phyloP scores from a whole-genome alignment of 148 eudicot species.

The Rhododendron vialii region DNA sequence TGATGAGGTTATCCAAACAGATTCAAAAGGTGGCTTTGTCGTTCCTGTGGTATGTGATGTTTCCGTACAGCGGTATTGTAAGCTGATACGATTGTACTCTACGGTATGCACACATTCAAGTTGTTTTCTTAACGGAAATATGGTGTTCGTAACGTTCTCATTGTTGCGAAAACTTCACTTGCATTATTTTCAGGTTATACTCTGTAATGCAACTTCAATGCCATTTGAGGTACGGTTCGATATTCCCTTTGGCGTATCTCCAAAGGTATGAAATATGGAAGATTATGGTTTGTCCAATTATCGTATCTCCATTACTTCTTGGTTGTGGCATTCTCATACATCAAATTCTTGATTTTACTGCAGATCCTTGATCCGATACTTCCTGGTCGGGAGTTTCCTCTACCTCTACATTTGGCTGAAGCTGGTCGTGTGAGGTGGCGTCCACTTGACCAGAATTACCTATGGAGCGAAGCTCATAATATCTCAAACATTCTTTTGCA shows the following conservation, averaged over 20 bases:
- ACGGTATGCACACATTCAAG: conserved; percentile 53
- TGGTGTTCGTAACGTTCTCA: conserved; percentile 1
- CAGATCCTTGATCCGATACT: conserved; percentile 84
- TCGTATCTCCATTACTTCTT: conserved; percentile 1
- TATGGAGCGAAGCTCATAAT: conserved; percentile 93
- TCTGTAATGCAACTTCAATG: conserved; percentile 68
- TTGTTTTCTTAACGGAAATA: neutral
- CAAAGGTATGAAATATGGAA: conserved; percentile 52
- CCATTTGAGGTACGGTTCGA: conserved; percentile 90
- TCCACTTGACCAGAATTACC: conserved; percentile 71
- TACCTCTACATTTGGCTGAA: conserved; percentile 97
- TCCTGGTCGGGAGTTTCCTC: conserved; percentile 87
- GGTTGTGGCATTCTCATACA: neutral
- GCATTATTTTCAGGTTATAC: conserved; percentile 56
- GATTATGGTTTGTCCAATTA: neutral
- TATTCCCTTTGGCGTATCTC: conserved; percentile 88
- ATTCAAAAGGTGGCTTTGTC: conserved; percentile 50
- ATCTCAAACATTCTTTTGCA: conserved; percentile 71
- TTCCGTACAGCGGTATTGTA: conserved; percentile 74
- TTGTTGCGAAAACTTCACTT: conserved; percentile 5
- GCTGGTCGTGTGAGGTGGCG: conserved; percentile 92
- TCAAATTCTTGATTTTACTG: conserved; percentile 9
- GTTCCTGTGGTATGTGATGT: conserved; percentile 95
- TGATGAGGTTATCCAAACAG: conserved; percentile 29
- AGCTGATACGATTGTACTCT: conserved; percentile 80